Base-by-base conservation (phyloP, 2,329 filamentous ascomycete genomes). In the Penicillium sp. region DNA sequence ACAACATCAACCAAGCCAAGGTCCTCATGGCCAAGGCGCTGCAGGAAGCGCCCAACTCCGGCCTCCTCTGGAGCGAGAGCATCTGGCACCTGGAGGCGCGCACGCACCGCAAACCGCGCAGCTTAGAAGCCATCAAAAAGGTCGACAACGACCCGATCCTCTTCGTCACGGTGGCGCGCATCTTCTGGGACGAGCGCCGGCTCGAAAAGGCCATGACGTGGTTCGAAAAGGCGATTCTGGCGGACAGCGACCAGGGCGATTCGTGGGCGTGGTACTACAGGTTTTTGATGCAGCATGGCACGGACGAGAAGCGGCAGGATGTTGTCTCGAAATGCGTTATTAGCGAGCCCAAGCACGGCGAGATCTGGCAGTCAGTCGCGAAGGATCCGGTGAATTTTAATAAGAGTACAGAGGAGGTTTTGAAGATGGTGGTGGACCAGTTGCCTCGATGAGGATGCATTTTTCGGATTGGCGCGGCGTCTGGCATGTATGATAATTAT, bases 201-300 rank as follows among this genome's bases (percentile, higher is more conserved):
- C 81, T 99, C 23, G 94, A 97, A 64, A 96, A 97, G 73, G 93
- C 94, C 2, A 89, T 92, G 73, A 92, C 85, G 62, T 99, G 94
- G 94, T 99, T 99, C 72, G 91, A 97, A 75, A 96, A 96, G 75
- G 94, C 94, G 0, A 86, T 97, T 56, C 81, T 96, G 54, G 79
- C 94, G 12, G 91, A 99, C 67, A 85, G 87, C 35, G 92, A 97
- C 71, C 77, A 85, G 51, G 94, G 94, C 51, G 95, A 99, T 76
- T 89, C 86, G 11, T 99, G 95, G 95, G 93, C 91, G 20, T 99
- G 93, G 93, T 99, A 97, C 73, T 94, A 91, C 73, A 92, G 93
- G 72, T 99, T 97, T 71, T 69, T 97, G 62, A 71, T 86, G 63
- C 90, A 97, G 79, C 92, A 99, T 75, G 95, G 94, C 9, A 97